Base-by-base conservation (phyloP, 768 basidiomycete genomes). In the Pluteus cervinus region DNA sequence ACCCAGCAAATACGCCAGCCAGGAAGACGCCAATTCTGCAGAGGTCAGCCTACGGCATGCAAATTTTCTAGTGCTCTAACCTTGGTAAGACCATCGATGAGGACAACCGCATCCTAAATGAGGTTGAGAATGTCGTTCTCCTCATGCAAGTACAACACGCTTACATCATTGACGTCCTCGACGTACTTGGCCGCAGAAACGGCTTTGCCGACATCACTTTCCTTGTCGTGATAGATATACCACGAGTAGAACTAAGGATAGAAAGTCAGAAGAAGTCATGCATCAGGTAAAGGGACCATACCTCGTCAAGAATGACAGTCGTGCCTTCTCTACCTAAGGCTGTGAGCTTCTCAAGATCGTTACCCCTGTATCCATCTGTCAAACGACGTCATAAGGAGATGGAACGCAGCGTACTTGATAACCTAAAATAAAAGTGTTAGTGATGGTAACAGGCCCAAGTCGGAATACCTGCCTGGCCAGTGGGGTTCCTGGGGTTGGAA, bases 1-100 rank as follows among this genome's bases (percentile, higher is more conserved):
- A 96, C 90, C 92, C 86, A 90, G 63, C 89, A 93, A 26, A 92
- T 68, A 46, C 93, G 76, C 90, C 90, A 97, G 24, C 93, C 93
- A 7, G 92, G 91, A 39, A 93, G 79, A 50, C 92, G 81, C 84
- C 86, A 94, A 60, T 92, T 92, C 85, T 96, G 59, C 4, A 24
- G n/a, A 39, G 23, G 14, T 7, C 21, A 24, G 42, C 35, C 7
- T 36, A 15, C n/a, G 10, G 12, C 20, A 34, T 37, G 14, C 7
- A 18, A 14, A 18, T 18, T 3, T 5, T 9, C 29, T 2, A 22
- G 14, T 24, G 20, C 38, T 36, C 48, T 15, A 36, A 81, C 88
- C 73, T 94, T 97, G 4, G 92, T 96, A 34, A 96, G 71, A 25
- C 93, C 93, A 49, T 94, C 88, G 40, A 97, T 81, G 46, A 97